A percentile compares a stretch with the other conserved stretches of the same genome.
Evolutionary conservation across 257 asterid genomes (phyloP).

Genomic region (Capsicum rhomboideum): DNA sequence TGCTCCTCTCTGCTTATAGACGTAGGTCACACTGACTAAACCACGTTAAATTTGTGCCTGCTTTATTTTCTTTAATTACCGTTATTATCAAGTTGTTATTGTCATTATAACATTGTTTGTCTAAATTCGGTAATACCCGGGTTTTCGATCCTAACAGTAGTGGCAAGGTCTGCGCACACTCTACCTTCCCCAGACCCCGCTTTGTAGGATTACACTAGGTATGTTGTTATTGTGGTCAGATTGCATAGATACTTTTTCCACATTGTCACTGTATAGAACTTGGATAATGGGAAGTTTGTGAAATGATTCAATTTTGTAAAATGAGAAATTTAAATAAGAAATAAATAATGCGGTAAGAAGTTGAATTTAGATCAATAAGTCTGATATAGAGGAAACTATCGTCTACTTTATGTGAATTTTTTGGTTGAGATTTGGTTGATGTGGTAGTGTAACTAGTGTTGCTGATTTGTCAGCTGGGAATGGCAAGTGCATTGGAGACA

Average conservation of each 20-base stretch:
- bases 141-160: no score
- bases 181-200: no score
- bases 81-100: no score
- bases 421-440: background rate
- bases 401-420: background rate
- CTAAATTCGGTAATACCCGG: no score
- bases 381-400: background rate
- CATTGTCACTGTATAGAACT: background rate
- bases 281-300: background rate
- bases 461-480: slow-evolving; percentile 34
- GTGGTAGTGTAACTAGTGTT: background rate
- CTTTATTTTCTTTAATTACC: no score
- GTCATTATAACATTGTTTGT: no score
- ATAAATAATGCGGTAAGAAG: background rate
- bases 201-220: no score
- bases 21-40: no score
- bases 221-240: no score
- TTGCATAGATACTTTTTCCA: background rate
- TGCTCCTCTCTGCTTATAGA: no score
- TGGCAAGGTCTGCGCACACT: no score
- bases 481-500: slow-evolving; percentile 65
- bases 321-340: background rate
- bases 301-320: background rate
- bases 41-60: no score
- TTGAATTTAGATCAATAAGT: background rate